Conservation (phyloP, 495 filamentous ascomycete species). For the Clohesyomyces aquaticus region DNA sequence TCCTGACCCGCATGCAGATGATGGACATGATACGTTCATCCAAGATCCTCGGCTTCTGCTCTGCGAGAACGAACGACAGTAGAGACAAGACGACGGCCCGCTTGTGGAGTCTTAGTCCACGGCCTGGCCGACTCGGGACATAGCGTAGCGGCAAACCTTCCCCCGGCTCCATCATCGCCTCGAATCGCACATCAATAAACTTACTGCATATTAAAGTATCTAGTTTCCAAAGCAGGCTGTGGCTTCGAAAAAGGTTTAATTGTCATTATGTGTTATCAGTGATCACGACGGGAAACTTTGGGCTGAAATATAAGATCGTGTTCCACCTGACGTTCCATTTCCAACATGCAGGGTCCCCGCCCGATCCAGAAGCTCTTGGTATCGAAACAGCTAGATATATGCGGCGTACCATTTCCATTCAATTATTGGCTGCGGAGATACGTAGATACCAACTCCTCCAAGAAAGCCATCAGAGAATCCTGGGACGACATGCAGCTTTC, state of each 20-base stretch:
- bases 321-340: slow-evolving; percentile 1
- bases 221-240: too few species aligned
- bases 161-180: too few species aligned
- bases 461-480: too few species aligned
- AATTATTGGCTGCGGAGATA: background rate
- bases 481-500: too few species aligned
- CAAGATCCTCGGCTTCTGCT: too few species aligned
- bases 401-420: background rate
- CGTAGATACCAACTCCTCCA: background rate
- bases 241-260: background rate
- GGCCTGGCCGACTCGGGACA: background rate
- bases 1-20: background rate
- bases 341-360: too few species aligned
- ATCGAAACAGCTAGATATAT: slow-evolving; percentile 16
- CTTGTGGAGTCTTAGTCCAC: background rate
- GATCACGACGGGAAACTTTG: background rate
- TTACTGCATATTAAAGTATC: too few species aligned
- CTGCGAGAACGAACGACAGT: too few species aligned
- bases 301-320: background rate
- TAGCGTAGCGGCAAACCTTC: too few species aligned
- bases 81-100: background rate
- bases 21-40: too few species aligned
- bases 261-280: too few species aligned
- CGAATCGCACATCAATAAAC: too few species aligned
- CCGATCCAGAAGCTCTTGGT: slow-evolving; percentile 2